Evolutionary conservation across 2,329 filamentous ascomycete genomes (phyloP), one percentile per base, ranked within the genome.

Genomic region (Neofusicoccum cordaticola): DNA sequence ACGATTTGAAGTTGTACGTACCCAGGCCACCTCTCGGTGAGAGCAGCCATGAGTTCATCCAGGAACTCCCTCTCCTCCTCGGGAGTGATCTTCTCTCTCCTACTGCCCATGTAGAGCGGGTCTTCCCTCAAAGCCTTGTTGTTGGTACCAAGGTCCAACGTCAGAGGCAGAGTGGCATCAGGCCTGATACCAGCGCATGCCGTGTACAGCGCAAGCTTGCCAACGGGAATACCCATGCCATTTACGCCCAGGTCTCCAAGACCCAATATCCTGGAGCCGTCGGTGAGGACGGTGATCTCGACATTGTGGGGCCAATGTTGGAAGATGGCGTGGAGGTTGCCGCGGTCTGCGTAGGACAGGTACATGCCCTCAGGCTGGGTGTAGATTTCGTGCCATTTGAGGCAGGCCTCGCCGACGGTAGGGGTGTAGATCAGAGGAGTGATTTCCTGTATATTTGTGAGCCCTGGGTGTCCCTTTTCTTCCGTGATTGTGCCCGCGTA

Each of bases 201-300:
- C 66, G 92, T 97, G 85, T 99, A 99, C 62, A 99, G 86, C 68
- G 93, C 88, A 67, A 98, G 86, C 83, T 99, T 99, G 75, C 95
- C 95, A 71, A 99, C 94, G 67, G 95, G 93, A 79, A 99, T 99
- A 70, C 95, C 95, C 83, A 98, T 96, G 74, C 95, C 95, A 79
- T 97, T 97, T 70, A 99, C 89, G 71, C 95, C 95, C 65, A 98
- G 86, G 79, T 99, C 95, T 71, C 95, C 95, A 42, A 99, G 87
- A 74, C 95, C 94, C 65, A 93, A 88, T 78, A 89, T 97, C 69
- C 95, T 90, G 56, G 93, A 97, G 67, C 95, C 95, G 77, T 99
- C 95, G 15, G 95, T 98, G 71, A 99, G 89, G 76, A 97, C 93
- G 74, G 93, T 96, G 75, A 99, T 99, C 78, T 97, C 92, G 37